Conservation (phyloP, 768 basidiomycete species). For the Hydnomerulius pinastri region DNA sequence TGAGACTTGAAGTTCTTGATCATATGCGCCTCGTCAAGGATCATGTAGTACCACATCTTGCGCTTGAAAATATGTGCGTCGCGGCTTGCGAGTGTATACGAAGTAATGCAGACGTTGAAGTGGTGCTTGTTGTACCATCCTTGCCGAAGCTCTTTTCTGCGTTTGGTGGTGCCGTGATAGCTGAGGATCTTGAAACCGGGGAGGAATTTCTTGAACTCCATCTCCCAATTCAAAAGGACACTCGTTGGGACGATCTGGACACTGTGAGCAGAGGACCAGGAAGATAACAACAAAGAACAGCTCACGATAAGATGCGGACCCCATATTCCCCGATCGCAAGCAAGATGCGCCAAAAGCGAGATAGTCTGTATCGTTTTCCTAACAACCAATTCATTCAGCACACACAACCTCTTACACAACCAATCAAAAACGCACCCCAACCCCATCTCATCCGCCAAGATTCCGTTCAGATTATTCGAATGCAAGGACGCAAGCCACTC, state of each 20-base stretch:
- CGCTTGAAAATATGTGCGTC: slow-evolving; percentile 92
- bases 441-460: slow-evolving; percentile 94
- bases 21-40: slow-evolving; percentile 96
- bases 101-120: slow-evolving; percentile 95
- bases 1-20: slow-evolving; percentile 97
- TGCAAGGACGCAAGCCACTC: slow-evolving; percentile 95
- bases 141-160: slow-evolving; percentile 84
- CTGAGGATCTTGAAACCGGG: slow-evolving; percentile 85
- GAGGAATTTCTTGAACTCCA: slow-evolving; percentile 96
- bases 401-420: neutral
- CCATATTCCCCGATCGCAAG: slow-evolving; percentile 89
- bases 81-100: slow-evolving; percentile 88
- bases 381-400: slow-evolving; percentile 3
- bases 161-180: slow-evolving; percentile 89
- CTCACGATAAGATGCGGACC: slow-evolving; percentile 86
- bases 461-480: slow-evolving; percentile 76
- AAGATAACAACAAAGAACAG: neutral
- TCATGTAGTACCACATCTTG: slow-evolving; percentile 94
- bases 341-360: slow-evolving; percentile 87
- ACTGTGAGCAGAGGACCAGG: neutral
- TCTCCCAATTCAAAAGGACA: slow-evolving; percentile 93
- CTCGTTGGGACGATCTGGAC: slow-evolving; percentile 83
- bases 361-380: slow-evolving; percentile 99
- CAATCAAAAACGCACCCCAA: slow-evolving; percentile 62
- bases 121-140: slow-evolving; percentile 89